Evolutionary conservation across 2,329 filamentous ascomycete species (phyloP).

Genomic region (Pseudogymnoascus destructans): DNA sequence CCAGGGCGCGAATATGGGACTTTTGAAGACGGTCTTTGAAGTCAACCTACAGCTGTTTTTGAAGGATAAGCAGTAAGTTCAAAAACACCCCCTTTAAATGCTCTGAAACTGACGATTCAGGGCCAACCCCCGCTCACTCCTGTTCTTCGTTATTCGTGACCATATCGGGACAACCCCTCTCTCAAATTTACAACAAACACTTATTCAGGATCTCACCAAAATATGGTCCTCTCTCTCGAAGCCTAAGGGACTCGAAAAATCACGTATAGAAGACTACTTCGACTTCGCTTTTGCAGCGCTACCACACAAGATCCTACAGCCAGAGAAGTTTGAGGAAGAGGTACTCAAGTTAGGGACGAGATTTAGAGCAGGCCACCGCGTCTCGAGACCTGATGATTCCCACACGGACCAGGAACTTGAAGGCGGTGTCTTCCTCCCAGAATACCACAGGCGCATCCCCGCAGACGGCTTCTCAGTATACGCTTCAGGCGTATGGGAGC

Average conservation of each 20-base stretch:
- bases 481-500: conserved; percentile 89
- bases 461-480: conserved; percentile 95
- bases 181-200: conserved; percentile 75
- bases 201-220: conserved; percentile 79
- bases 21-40: conserved; percentile 97
- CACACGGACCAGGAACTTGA: conserved; percentile 58
- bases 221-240: conserved; percentile 93
- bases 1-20: conserved; percentile 96
- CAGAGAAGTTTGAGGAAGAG: conserved; percentile 75
- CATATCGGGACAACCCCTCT: conserved; percentile 88
- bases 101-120: conserved; percentile 32
- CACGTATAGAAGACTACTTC: conserved; percentile 91
- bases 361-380: conserved; percentile 70
- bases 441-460: conserved; percentile 91
- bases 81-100: conserved; percentile 8
- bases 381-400: conserved; percentile 46
- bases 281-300: conserved; percentile 95
- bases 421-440: conserved; percentile 75
- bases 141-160: conserved; percentile 98
- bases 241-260: conserved; percentile 73
- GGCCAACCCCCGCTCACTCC: conserved; percentile 73
- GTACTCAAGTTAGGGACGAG: conserved; percentile 66
- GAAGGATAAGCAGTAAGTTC: conserved; percentile 75
- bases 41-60: conserved; percentile 95
- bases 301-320: conserved; percentile 92